Percentiles rank a stretch among this genome's conserved stretches.
These are phyloP conservation scores for Xerocomellus intermedius DNA, from an alignment of 768 basidiomycete genomes.

Conservation along the genomic window DNA sequence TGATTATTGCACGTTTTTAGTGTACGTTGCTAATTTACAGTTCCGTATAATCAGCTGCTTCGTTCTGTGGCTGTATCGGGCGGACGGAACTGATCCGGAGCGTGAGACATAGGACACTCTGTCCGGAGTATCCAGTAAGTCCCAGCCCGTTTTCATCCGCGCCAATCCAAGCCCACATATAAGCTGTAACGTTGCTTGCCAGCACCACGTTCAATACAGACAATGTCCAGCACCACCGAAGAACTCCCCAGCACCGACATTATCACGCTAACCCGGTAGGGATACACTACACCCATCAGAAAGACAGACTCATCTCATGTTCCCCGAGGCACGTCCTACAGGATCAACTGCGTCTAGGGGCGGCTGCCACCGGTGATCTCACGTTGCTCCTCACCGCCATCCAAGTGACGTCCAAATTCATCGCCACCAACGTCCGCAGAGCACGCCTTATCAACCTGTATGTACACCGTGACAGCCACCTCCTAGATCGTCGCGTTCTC, in stretches of 20 bases:
- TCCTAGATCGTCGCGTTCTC: neutral
- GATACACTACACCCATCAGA: neutral
- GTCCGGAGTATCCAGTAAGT: constrained; percentile 10
- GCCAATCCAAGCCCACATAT: constrained; percentile 4
- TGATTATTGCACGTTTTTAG: constrained; percentile 3
- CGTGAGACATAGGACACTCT: constrained; percentile 21
- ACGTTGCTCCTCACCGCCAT: constrained; percentile 94
- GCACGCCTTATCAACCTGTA: constrained; percentile 97
- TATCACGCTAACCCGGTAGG: constrained; percentile 89
- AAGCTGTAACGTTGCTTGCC: neutral
- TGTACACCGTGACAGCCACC: constrained; percentile 30
- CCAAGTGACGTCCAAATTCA: constrained; percentile 95
- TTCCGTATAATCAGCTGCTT: constrained; percentile 17
- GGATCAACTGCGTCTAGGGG: constrained; percentile 81
- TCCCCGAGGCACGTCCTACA: constrained; percentile 74
- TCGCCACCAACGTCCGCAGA: constrained; percentile 96
- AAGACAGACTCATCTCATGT: constrained; percentile 1
- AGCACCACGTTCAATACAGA: neutral
- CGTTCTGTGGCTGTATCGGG: neutral
- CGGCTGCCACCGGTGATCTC: constrained; percentile 86
- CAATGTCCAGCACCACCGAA: constrained; percentile 39
- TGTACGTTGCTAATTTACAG: constrained; percentile 18
- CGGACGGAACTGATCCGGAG: constrained; percentile 17
- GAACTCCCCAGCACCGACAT: constrained; percentile 81
- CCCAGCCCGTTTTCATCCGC: constrained; percentile 23